Percentiles rank a stretch among this genome's conserved stretches.
Evolutionary conservation across 2,329 filamentous ascomycete genomes (phyloP).

Genomic region (Aureobasidium sp.): DNA sequence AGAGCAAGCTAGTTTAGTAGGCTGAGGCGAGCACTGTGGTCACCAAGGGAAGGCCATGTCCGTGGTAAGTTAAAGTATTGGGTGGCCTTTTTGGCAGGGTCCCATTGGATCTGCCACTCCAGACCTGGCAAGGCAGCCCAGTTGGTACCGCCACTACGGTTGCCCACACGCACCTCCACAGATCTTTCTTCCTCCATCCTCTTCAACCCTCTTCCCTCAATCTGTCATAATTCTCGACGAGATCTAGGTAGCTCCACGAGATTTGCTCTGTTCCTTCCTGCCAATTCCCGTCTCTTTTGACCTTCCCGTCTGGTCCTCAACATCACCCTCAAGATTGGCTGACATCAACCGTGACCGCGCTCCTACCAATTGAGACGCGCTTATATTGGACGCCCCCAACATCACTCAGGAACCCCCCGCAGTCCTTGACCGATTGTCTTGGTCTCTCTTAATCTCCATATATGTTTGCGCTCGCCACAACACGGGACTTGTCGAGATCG

Average conservation of each 20-base stretch:
- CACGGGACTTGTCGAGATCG: background rate
- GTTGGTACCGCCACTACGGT: background rate
- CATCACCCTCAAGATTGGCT: background rate
- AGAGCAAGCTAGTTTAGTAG: background rate
- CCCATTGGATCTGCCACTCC: background rate
- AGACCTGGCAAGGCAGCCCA: background rate
- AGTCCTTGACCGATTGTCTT: background rate
- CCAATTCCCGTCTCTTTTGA: background rate
- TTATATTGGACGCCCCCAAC: slow-evolving; percentile 7
- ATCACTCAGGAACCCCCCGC: background rate
- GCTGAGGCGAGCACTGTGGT: background rate
- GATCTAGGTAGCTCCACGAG: background rate
- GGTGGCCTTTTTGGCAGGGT: background rate
- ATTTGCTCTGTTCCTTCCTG: background rate
- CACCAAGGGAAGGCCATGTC: background rate
- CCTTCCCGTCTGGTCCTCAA: background rate
- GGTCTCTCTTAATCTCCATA: background rate
- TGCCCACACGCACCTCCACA: background rate
- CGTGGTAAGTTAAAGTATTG: background rate
- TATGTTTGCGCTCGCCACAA: background rate
- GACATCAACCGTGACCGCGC: background rate
- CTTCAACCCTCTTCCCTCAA: background rate
- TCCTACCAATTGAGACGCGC: background rate
- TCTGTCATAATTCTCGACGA: background rate
- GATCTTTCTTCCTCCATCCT: slow-evolving; percentile 1